These are phyloP conservation scores for Babesia gibsoni DNA, from an alignment of 169 alveolate species.

Conservation along the genomic window DNA sequence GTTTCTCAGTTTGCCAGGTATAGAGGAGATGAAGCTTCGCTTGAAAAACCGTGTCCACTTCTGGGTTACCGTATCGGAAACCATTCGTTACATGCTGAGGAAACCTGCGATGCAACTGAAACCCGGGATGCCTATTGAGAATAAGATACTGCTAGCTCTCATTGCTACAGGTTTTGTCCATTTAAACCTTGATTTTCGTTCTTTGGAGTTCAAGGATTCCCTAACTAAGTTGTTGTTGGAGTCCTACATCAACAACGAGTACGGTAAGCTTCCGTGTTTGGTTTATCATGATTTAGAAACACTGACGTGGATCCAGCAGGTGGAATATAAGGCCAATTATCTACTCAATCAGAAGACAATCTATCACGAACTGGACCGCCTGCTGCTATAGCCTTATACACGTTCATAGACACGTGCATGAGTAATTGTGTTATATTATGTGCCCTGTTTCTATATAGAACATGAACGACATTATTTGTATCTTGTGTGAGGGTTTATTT, in stretches of 20 bases:
- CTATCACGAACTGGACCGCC: conserved; percentile 54
- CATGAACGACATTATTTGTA: not conserved
- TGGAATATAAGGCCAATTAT: conserved; percentile 70
- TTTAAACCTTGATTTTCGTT: not conserved
- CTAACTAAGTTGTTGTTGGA: conserved; percentile 16
- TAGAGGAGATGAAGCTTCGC: conserved; percentile 13
- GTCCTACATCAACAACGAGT: conserved; percentile 39
- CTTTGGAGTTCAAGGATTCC: conserved; percentile 45
- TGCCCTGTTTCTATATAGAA: too few species aligned
- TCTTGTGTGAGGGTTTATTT: not conserved
- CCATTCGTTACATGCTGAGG: conserved; percentile 50
- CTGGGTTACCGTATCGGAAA: conserved; percentile 48
- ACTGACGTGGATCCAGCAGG: conserved; percentile 28
- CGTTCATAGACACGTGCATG: too few species aligned
- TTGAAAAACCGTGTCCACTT: conserved; percentile 44
- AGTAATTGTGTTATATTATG: too few species aligned
- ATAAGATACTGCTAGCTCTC: conserved; percentile 42
- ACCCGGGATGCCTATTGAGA: conserved; percentile 8
- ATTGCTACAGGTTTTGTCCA: conserved; percentile 27
- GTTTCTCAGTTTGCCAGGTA: conserved; percentile 37
- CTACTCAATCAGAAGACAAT: conserved; percentile 66
- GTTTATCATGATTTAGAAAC: not conserved
- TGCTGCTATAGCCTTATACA: not conserved
- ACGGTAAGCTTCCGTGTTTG: conserved; percentile 18
- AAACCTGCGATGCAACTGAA: conserved; percentile 31